Conservation (phyloP, 1,284 basidiomycete genomes). For the Ustilago curta region DNA sequence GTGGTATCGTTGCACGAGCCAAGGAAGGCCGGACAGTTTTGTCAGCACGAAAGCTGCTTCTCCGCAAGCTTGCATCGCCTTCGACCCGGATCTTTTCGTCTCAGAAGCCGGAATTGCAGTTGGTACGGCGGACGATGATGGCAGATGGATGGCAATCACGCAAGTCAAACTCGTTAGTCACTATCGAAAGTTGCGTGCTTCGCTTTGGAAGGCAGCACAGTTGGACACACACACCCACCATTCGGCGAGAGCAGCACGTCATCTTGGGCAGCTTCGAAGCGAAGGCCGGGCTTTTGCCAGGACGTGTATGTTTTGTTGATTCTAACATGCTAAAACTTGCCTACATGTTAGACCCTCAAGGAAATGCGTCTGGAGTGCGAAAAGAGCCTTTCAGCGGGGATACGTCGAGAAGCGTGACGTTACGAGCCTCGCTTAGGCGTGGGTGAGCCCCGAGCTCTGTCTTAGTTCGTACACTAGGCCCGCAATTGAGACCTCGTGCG, state of each 20-base stretch:
- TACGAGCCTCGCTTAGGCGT: constrained; percentile 35
- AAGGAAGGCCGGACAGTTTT: background rate
- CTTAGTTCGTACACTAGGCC: background rate
- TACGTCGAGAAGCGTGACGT: constrained; percentile 6
- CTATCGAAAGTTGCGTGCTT: no score
- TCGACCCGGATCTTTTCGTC: background rate
- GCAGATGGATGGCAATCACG: constrained; percentile 7
- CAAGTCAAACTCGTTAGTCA: no score
- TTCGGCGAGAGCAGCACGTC: constrained; percentile 27
- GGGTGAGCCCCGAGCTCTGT: background rate
- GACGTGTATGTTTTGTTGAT: no score
- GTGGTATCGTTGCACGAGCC: no score
- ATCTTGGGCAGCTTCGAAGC: constrained; percentile 8
- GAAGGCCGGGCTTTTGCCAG: background rate
- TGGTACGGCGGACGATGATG: background rate
- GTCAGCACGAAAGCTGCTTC: background rate
- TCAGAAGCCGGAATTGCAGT: background rate
- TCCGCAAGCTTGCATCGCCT: background rate
- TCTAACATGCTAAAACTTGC: no score
- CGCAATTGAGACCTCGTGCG: background rate
- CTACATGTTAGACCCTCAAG: no score
- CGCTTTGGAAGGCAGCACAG: constrained; percentile 15
- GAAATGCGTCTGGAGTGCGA: no score
- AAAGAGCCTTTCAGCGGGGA: no score
- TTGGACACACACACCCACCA: constrained; percentile 33